A percentile compares a stretch with the other conserved stretches of the same genome.
These are phyloP conservation scores for Teratosphaeria pseudoeucalypti DNA, from an alignment of 2,329 filamentous ascomycete species.

Conservation along the genomic window DNA sequence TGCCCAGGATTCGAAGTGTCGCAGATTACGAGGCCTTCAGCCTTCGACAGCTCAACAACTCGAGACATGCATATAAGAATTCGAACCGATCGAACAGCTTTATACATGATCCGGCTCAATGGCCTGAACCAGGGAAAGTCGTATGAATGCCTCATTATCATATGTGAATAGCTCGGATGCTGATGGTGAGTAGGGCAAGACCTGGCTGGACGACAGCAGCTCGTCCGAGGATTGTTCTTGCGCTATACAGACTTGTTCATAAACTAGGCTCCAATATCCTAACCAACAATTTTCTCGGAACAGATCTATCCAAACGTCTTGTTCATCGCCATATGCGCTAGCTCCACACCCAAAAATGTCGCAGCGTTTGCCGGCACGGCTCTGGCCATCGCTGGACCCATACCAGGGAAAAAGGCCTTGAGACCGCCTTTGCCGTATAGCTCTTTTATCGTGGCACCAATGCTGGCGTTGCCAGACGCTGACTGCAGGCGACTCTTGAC, in stretches of 20 bases:
- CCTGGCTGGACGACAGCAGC: neutral
- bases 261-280: neutral
- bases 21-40: conserved; percentile 14
- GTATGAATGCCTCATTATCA: neutral
- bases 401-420: conserved; percentile 93
- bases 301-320: conserved; percentile 49
- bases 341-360: conserved; percentile 78
- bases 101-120: neutral
- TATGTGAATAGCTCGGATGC: neutral
- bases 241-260: neutral
- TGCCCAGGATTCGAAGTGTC: conserved; percentile 6
- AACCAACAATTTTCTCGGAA: neutral
- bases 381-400: conserved; percentile 82
- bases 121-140: neutral
- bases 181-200: neutral
- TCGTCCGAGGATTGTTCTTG: neutral
- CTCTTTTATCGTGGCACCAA: conserved; percentile 67
- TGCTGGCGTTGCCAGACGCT: conserved; percentile 71
- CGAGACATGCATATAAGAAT: conserved; percentile 4
- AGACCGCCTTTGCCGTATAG: conserved; percentile 76
- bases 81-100: conserved; percentile 1
- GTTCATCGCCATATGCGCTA: conserved; percentile 74
- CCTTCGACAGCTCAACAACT: conserved; percentile 4
- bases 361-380: conserved; percentile 95
- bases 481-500: conserved; percentile 92